A percentile compares a stretch with the other conserved stretches of the same genome.
Evolutionary conservation across 1,139 yeast species (phyloP).

Genomic region (Magnusiomyces clavatus): DNA sequence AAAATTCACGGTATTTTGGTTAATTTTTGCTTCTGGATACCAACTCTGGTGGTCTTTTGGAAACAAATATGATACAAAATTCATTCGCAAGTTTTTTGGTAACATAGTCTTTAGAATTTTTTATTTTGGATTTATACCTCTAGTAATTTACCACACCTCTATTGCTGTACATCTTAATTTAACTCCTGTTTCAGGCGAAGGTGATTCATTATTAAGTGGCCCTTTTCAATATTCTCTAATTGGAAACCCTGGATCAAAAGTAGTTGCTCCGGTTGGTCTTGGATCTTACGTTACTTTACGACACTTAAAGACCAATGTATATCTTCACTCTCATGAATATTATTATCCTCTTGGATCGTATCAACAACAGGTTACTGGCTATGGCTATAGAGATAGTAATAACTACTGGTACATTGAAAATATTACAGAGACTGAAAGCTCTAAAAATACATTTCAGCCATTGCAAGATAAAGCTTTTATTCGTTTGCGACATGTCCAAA

Average conservation of each 20-base stretch:
- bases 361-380: conserved; percentile 64
- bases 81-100: conserved; percentile 33
- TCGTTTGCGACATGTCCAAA: conserved; percentile 52
- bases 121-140: conserved; percentile 42
- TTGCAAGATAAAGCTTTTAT: conserved; percentile 46
- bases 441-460: conserved; percentile 24
- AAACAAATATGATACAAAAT: conserved; percentile 38
- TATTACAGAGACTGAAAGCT: conserved; percentile 12
- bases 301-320: conserved; percentile 54
- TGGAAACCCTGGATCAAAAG: conserved; percentile 36
- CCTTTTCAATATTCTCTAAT: conserved; percentile 50
- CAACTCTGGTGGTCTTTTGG: conserved; percentile 53
- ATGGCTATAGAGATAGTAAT: conserved; percentile 44
- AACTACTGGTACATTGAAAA: conserved; percentile 63
- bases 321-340: conserved; percentile 58
- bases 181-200: conserved; percentile 44
- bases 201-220: conserved; percentile 44
- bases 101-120: conserved; percentile 26
- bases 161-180: conserved; percentile 45
- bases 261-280: conserved; percentile 46
- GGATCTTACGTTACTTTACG: conserved; percentile 64
- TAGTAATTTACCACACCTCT: conserved; percentile 40
- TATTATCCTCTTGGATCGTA: conserved; percentile 47
- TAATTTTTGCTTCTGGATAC: conserved; percentile 35
- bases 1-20: conserved; percentile 45